Evolutionary conservation across 257 asterid species (phyloP).

Genomic region (Solanum bulbocastanum): DNA sequence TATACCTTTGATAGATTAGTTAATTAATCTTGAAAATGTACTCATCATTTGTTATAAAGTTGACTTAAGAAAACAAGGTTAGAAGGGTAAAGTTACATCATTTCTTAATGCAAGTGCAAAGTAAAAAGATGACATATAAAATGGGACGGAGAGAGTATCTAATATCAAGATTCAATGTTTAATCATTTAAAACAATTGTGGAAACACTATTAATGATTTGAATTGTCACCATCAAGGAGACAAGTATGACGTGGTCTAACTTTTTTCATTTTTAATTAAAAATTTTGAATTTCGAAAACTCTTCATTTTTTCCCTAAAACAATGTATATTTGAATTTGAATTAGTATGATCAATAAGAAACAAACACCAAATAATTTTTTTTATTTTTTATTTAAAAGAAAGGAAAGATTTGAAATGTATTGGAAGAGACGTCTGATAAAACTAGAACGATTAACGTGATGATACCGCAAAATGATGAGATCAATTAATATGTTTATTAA

Average conservation of each 20-base stretch:
- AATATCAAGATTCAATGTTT: not conserved
- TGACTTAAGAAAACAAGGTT: too few species aligned
- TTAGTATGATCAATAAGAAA: too few species aligned
- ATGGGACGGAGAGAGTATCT: not conserved
- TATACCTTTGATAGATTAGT: too few species aligned
- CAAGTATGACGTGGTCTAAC: not conserved
- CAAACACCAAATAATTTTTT: not conserved
- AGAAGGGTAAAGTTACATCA: too few species aligned
- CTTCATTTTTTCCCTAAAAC: too few species aligned
- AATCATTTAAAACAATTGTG: not conserved
- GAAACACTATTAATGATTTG: not conserved
- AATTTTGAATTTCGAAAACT: accelerated
- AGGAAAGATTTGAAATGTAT: not conserved
- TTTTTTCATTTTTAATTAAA: not conserved
- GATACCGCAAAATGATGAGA: not conserved
- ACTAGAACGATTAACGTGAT: not conserved
- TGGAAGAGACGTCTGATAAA: not conserved
- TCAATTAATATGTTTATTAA: not conserved
- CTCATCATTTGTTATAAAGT: too few species aligned
- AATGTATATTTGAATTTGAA: too few species aligned
- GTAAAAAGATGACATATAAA: too few species aligned
- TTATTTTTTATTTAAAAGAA: too few species aligned
- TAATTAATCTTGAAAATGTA: too few species aligned
- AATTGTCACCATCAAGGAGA: not conserved
- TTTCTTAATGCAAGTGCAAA: too few species aligned